Evolutionary conservation across 139 green algal species (phyloP).

Genomic region (Chlorella sp.): DNA sequence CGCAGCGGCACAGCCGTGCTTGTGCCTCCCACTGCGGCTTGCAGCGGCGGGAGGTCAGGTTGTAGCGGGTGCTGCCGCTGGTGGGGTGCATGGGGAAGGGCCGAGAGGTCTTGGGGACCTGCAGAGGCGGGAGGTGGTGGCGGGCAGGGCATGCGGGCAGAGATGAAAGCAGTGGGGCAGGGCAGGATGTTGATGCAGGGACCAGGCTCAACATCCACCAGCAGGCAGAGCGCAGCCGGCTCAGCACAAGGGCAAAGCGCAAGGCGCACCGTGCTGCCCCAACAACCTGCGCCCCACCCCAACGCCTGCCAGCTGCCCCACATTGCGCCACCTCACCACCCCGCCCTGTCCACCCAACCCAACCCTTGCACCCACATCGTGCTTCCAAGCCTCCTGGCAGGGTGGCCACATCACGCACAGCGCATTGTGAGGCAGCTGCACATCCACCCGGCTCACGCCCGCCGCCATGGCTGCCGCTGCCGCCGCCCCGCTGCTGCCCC

Average conservation of each 20-base stretch:
- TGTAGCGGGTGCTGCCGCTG: slow-evolving; percentile 39
- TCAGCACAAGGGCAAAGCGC: neutral
- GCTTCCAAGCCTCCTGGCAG: slow-evolving; percentile 47
- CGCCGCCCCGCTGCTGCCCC: neutral
- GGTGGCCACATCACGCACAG: slow-evolving; percentile 47
- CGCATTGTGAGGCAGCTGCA: slow-evolving; percentile 48
- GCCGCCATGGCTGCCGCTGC: neutral
- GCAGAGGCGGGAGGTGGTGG: neutral
- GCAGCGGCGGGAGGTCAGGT: slow-evolving; percentile 50
- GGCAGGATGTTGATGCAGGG: neutral
- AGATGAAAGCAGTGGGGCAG: neutral
- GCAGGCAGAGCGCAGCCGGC: neutral
- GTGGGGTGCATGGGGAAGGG: slow-evolving; percentile 13
- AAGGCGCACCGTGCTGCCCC: neutral
- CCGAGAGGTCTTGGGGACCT: slow-evolving; percentile 44
- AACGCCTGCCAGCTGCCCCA: neutral
- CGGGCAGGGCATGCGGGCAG: neutral
- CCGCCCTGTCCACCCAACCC: no score
- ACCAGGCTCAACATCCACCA: neutral
- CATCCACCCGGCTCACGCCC: slow-evolving; percentile 13
- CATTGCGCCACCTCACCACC: no score
- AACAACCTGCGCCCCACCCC: neutral
- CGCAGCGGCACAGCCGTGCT: slow-evolving; percentile 42
- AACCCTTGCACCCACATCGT: slow-evolving; percentile 15
- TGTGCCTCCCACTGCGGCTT: slow-evolving; percentile 31